Evolutionary conservation across 179 eudicot species (phyloP), one percentile per base, ranked within the genome.

Genomic region (Beta macrorhiza): DNA sequence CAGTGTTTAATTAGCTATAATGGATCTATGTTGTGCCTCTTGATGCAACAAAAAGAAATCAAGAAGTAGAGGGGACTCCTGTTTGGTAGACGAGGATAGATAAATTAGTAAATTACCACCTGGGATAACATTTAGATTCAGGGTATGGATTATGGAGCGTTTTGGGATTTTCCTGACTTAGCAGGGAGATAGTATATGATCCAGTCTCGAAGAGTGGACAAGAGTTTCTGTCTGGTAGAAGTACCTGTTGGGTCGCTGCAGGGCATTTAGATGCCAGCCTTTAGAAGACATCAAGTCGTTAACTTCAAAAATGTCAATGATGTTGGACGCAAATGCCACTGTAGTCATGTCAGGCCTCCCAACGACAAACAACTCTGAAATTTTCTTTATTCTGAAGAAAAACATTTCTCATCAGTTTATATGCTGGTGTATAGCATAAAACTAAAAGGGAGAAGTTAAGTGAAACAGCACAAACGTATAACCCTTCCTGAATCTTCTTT

Each of bases 321-420:
- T 62, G 25, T 92, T 74, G 59, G 97, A 93, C 72, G 92, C 98
- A 84, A 97, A 89, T 25, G 99, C 99, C 80, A 97, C 97, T 53
- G 94, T 90, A 37, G 98, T 97, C 98, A 97, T 97, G 83, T 93
- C 94, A 37, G 99, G 99, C 90, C 87, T 94, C 83, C 97, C 99
- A 83, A 97, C 80, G 2, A 97, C 77, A 59, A 85, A 90, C 84
- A 97, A 74, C 84, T 91, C 98, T 4, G 95, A 88, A 68, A 95
- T 90, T 67, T 83, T 88, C 79, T 90, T 89, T 77, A 95, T 82
- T 82, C 99, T 97, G 89, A 83, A 64, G 49, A 42, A 72, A 79
- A 51, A 52, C 58, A 7, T 7, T 22, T 20, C 61, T 3, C 3
- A 49, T 70, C 59, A 64, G 19, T 47, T 77, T 55, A 53, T 20